These are phyloP conservation scores for Bretziella fagacearum DNA, from an alignment of 2,329 filamentous ascomycete genomes.

Conservation along the genomic window DNA sequence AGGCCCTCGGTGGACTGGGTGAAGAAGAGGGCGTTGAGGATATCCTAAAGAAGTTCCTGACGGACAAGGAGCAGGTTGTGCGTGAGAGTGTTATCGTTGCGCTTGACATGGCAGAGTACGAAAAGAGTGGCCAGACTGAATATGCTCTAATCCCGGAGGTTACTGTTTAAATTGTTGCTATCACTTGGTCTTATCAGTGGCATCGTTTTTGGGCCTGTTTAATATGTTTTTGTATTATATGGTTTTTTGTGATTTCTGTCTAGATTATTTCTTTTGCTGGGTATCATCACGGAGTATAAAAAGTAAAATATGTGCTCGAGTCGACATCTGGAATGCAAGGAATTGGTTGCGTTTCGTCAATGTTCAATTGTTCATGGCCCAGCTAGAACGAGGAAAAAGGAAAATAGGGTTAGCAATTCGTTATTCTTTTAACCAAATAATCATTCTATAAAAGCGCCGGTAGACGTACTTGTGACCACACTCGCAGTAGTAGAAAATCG, in stretches of 20 bases:
- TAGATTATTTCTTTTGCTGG: slow-evolving; percentile 15
- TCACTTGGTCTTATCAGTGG: neutral
- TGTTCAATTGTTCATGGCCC: slow-evolving; percentile 43
- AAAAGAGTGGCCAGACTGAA: slow-evolving; percentile 72
- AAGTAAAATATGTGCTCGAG: slow-evolving; percentile 9
- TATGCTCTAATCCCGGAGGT: slow-evolving; percentile 76
- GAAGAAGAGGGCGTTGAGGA: slow-evolving; percentile 89
- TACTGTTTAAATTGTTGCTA: slow-evolving; percentile 20
- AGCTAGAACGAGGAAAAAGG: slow-evolving; percentile 20
- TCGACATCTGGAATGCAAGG: slow-evolving; percentile 3
- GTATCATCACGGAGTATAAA: slow-evolving; percentile 14
- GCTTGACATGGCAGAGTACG: slow-evolving; percentile 94
- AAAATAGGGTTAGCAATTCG: slow-evolving; percentile 17
- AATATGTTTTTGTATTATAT: slow-evolving; percentile 10
- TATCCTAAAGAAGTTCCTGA: slow-evolving; percentile 61
- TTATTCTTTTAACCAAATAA: slow-evolving; percentile 4
- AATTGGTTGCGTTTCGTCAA: neutral
- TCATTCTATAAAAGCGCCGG: neutral
- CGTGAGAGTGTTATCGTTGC: slow-evolving; percentile 90
- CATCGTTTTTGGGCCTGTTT: slow-evolving; percentile 1
- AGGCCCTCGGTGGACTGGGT: slow-evolving; percentile 84
- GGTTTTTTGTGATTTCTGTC: slow-evolving; percentile 10
- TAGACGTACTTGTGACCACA: slow-evolving; percentile 62
- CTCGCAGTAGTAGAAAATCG: slow-evolving; percentile 76
- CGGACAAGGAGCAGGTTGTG: slow-evolving; percentile 86